Conservation (phyloP, 768 basidiomycete genomes). For the Pleurotus cornucopiae region DNA sequence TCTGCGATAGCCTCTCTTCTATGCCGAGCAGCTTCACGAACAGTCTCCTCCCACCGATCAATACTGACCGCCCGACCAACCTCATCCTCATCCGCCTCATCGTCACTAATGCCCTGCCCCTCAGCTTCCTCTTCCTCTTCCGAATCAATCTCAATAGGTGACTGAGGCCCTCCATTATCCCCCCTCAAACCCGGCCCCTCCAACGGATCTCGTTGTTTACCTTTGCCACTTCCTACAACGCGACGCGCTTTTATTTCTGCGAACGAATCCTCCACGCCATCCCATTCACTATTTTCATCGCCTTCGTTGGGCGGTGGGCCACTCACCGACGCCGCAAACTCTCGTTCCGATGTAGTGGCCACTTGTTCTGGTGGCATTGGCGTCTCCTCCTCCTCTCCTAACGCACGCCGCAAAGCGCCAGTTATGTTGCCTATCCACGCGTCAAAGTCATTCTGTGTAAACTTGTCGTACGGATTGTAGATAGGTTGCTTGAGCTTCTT, state of each 20-base stretch:
- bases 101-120: slow-evolving; percentile 13
- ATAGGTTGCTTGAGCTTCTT: slow-evolving; percentile 41
- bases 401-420: slow-evolving; percentile 48
- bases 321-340: slow-evolving; percentile 15
- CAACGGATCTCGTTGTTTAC: slow-evolving; percentile 58
- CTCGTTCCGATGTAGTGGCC: slow-evolving; percentile 6
- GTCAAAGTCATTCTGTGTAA: slow-evolving; percentile 65
- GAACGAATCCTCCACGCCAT: slow-evolving; percentile 51
- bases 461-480: slow-evolving; percentile 71
- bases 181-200: slow-evolving; percentile 53
- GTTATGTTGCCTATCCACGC: slow-evolving; percentile 67
- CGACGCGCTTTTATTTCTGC: slow-evolving; percentile 47
- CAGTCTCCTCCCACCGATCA: slow-evolving; percentile 3
- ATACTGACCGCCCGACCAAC: slow-evolving; percentile 2
- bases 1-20: slow-evolving; percentile 8
- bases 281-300: slow-evolving; percentile 23
- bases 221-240: slow-evolving; percentile 31
- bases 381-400: slow-evolving; percentile 40
- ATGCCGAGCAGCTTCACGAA: slow-evolving; percentile 3
- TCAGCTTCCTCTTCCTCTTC: slow-evolving; percentile 26
- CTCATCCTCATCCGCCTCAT: slow-evolving; percentile 13
- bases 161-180: slow-evolving; percentile 23
- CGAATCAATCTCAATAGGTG: slow-evolving; percentile 44
- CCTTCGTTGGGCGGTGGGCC: slow-evolving; percentile 13
- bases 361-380: slow-evolving; percentile 12